Percentiles rank a stretch among this genome's conserved stretches.
These are phyloP conservation scores for Lepiota subincarnata DNA, from an alignment of 768 basidiomycete genomes.

Conservation along the genomic window DNA sequence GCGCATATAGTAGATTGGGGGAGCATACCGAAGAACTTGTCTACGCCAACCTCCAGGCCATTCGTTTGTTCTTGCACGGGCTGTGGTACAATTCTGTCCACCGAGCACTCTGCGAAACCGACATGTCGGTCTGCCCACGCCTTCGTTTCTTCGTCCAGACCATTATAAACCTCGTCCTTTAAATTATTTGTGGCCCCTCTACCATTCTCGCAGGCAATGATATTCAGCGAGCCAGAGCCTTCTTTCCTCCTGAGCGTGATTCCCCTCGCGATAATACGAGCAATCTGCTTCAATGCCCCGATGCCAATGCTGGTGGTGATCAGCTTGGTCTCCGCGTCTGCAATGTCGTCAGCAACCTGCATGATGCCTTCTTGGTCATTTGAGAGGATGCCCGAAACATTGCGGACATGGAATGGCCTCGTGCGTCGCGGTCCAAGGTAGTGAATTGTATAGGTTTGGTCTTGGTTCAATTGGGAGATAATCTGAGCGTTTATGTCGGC, in stretches of 20 bases:
- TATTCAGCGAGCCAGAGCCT: neutral
- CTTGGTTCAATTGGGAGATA: conserved; percentile 1
- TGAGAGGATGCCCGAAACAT: conserved; percentile 7
- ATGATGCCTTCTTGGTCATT: conserved; percentile 8
- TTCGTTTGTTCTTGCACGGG: conserved; percentile 5
- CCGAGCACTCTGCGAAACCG: conserved; percentile 11
- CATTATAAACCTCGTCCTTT: conserved; percentile 2
- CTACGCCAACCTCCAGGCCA: conserved; percentile 1
- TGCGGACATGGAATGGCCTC: conserved; percentile 8
- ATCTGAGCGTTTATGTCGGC: conserved; percentile 5
- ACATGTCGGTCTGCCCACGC: conserved; percentile 6
- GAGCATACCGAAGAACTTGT: conserved; percentile 8
- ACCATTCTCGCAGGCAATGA: conserved; percentile 11
- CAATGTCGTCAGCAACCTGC: conserved; percentile 5
- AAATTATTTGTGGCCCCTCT: neutral
- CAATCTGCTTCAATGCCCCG: conserved; percentile 5
- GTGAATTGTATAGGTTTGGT: conserved; percentile 2
- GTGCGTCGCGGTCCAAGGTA: conserved; percentile 6
- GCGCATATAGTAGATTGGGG: neutral
- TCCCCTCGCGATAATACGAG: conserved; percentile 6
- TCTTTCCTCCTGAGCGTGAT: conserved; percentile 1
- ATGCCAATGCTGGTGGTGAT: conserved; percentile 10
- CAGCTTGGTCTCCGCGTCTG: conserved; percentile 9
- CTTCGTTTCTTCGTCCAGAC: neutral
- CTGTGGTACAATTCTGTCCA: conserved; percentile 6